Evolutionary conservation across 768 basidiomycete genomes (phyloP), one percentile per base, ranked within the genome.

Genomic region (Pholiota microspora): DNA sequence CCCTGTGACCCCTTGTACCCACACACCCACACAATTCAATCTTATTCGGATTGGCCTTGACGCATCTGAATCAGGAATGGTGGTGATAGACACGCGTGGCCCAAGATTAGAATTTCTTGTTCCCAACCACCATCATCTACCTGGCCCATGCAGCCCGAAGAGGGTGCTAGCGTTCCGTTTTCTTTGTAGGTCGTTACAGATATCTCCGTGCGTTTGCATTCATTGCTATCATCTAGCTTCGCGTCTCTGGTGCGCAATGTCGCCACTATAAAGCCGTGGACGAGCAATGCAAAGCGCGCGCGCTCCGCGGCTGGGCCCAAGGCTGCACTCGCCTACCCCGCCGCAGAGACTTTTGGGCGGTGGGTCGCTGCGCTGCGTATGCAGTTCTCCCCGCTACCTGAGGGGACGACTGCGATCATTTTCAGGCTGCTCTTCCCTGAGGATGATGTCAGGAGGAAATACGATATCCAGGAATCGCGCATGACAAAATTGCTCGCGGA

Each of bases 361-460:
- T 87, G 84, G 83, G 63, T 77, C 16, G 57, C 62, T 2, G 63
- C 67, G 10, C 68, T 87, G 28, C 75, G 67, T 53, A 58, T 45
- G n/a, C 59, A 66, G 13, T 82, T 76, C 62, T 64, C 69, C 10
- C 80, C 83, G 12, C 67, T 87, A 18, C 80, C 82, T 0, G 64
- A 65, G 0, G 77, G 79, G 3, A 85, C 83, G 0, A 82, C 85
- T 7, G 73, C 77, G 12, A 77, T 78, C 4, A 69, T 92, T 27
- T 85, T 95, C 62, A 81, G 84, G 6, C 69, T 94, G 4, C 71
- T 96, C n/a, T 95, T 94, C 64, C 93, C 94, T 0, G 86, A 94
- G 56, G 84, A 92, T 53, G 91, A 94, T 56, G 62, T 72, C 1
- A 69, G 78, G 13, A 76, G 94, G 21, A 83, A 83, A 66, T 95